Evolutionary conservation across 2,329 filamentous ascomycete species (phyloP).

Genomic region (Xylariales sp.): DNA sequence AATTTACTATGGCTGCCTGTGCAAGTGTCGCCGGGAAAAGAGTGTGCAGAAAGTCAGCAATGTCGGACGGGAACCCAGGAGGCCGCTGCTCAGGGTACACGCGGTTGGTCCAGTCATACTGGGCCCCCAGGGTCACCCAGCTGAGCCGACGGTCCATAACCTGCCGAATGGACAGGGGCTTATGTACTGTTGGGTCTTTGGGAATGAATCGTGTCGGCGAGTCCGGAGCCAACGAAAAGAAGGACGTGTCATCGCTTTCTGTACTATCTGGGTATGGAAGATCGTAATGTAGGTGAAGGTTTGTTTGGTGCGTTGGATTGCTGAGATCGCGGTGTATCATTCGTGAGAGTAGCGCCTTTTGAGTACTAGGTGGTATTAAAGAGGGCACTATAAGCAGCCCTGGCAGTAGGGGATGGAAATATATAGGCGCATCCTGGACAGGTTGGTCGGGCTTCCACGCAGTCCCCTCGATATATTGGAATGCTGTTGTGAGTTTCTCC

Average conservation of each 20-base stretch:
- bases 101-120: constrained; percentile 94
- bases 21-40: constrained; percentile 75
- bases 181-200: constrained; percentile 70
- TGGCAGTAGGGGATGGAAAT: constrained; percentile 63
- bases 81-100: constrained; percentile 67
- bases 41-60: constrained; percentile 60
- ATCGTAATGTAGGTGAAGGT: constrained; percentile 80
- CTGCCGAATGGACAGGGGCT: constrained; percentile 62
- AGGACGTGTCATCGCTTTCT: constrained; percentile 33
- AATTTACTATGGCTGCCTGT: constrained; percentile 89
- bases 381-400: constrained; percentile 74
- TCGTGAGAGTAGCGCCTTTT: constrained; percentile 65
- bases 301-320: constrained; percentile 73
- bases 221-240: constrained; percentile 48
- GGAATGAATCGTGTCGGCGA: constrained; percentile 57
- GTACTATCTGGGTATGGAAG: constrained; percentile 51
- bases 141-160: constrained; percentile 77
- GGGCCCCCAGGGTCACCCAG: constrained; percentile 91
- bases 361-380: constrained; percentile 65
- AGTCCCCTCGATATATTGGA: constrained; percentile 33
- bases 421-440: constrained; percentile 43
- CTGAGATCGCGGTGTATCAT: constrained; percentile 76
- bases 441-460: constrained; percentile 21
- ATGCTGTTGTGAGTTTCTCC: constrained; percentile 37
- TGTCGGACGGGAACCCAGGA: constrained; percentile 70